These are phyloP conservation scores for Pyrus pyrifolia DNA, from an alignment of 306 rosid species.

Conservation along the genomic window DNA sequence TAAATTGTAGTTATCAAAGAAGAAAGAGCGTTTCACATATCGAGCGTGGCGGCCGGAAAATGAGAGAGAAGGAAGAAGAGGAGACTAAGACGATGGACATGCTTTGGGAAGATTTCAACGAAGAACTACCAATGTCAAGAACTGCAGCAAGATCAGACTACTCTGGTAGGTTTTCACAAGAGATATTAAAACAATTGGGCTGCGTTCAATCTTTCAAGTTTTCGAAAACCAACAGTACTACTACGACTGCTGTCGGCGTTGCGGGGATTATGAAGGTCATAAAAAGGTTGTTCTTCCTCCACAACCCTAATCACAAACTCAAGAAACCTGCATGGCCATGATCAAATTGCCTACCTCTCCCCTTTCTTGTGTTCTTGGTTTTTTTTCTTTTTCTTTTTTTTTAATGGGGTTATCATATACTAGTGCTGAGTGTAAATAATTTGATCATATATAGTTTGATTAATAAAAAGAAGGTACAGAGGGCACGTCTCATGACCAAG, in stretches of 20 bases:
- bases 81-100: constrained; percentile 1
- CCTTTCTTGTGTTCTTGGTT: neutral
- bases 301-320: neutral
- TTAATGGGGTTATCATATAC: neutral
- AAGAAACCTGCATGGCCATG: neutral
- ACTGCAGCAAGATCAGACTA: neutral
- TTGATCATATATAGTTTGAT: neutral
- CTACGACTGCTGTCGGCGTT: neutral
- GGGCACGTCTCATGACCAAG: too few relatives aligned
- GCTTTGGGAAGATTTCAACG: constrained; percentile 5
- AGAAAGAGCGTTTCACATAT: neutral
- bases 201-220: neutral
- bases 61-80: neutral
- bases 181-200: neutral
- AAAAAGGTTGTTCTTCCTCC: constrained; percentile 8
- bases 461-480: too few relatives aligned
- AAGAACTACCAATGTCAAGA: neutral
- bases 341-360: neutral
- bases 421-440: neutral
- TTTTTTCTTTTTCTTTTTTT: neutral
- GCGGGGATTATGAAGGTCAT: neutral
- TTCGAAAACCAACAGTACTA: neutral
- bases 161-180: neutral
- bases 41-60: neutral
- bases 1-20: neutral